Evolutionary conservation across 345 rosid genomes (phyloP), one percentile per base, ranked within the genome.

Genomic region (Populus alba): DNA sequence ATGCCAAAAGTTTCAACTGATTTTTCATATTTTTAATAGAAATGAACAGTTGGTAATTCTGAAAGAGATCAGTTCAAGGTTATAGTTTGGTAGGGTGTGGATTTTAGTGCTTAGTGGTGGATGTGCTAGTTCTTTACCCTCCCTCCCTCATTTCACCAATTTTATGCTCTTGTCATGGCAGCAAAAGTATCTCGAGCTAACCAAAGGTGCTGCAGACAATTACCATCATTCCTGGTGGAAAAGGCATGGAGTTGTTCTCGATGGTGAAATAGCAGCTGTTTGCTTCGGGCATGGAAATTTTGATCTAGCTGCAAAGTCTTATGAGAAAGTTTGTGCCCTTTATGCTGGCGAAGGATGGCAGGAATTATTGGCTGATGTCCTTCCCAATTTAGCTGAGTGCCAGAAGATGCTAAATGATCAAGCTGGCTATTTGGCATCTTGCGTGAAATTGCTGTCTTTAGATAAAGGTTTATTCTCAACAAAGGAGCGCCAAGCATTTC

Each of bases 271-370:
- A 70, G 99, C 98, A 72, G 94, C 98, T 77, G 92, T 94, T 82
- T 91, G 94, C 86, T 94, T 96, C 86, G 88, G 88, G 90, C 90
- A 84, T 84, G 92, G 95, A 75, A 92, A 92, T 81, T 92, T 84
- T 82, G 99, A 96, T 86, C 87, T 89, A 77, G 99, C 99, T 80
- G 97, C 98, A 80, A 96, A 94, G 87, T 94, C 91, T 53, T 96
- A 93, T 85, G 98, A 96, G 89, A 96, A 96, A 85, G 97, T 96
- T 71, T 94, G 97, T 72, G 99, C 98, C 55, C 91, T 94, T 59
- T 96, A 96, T 83, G 88, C 97, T 7, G 99, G 97, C 57, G 99
- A 94, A 91, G 90, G 97, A 80, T 96, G 99, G 99, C 98, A 94
- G 84, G 97, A 91, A 79, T 84, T 96, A 85, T 83, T 96, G 87